These are phyloP conservation scores for Pythium folliculosum DNA, from an alignment of 352 stramenopile species.

Conservation along the genomic window DNA sequence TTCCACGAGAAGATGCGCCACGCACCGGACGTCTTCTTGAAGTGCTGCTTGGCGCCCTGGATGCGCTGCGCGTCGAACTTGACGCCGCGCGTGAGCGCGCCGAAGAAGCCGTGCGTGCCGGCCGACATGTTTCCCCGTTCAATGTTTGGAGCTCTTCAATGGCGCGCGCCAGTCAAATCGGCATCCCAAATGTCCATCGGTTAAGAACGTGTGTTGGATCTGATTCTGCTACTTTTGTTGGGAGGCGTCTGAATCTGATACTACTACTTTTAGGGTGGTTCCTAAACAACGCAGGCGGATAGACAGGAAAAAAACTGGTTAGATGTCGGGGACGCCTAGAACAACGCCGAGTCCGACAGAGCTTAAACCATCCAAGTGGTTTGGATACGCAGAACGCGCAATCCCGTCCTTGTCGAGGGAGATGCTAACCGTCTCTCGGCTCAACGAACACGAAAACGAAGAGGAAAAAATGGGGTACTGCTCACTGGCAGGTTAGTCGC, in stretches of 20 bases:
- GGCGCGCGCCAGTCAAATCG: constrained; percentile 17
- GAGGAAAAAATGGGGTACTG: constrained; percentile 23
- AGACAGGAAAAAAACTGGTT: constrained; percentile 59
- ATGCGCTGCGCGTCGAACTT: constrained; percentile 66
- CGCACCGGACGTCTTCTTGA: constrained; percentile 48
- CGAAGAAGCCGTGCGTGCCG: constrained; percentile 56
- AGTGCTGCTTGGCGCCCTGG: constrained; percentile 59
- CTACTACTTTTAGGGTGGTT: not conserved
- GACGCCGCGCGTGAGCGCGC: constrained; percentile 64
- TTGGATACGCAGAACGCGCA: constrained; percentile 83
- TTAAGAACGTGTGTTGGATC: constrained; percentile 18
- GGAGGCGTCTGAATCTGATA: not conserved
- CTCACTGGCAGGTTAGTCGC: constrained; percentile 15
- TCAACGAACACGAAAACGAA: constrained; percentile 82
- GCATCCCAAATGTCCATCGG: not conserved
- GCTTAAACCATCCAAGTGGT: constrained; percentile 86
- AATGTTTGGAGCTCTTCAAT: not conserved
- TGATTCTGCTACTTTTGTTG: constrained; percentile 1
- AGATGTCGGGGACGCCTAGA: constrained; percentile 49
- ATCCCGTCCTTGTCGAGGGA: constrained; percentile 94
- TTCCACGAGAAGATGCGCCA: not conserved
- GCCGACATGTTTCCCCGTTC: constrained; percentile 29
- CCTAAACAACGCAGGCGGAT: too few species aligned
- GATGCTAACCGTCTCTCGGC: constrained; percentile 94
- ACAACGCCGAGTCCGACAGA: constrained; percentile 41